Evolutionary conservation across 306 rosid species (phyloP).

Genomic region (Pachyrhizus erosus): DNA sequence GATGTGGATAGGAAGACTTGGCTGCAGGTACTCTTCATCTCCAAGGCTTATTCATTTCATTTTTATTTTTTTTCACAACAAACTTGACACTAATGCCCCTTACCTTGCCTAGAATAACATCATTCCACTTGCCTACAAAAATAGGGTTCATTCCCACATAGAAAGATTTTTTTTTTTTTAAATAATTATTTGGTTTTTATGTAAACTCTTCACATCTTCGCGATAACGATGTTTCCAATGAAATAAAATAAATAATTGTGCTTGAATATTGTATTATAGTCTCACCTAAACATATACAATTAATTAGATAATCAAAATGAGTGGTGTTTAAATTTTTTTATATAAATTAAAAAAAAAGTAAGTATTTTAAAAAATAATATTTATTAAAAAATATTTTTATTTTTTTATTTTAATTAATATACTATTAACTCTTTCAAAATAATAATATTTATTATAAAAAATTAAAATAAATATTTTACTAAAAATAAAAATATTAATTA

Average conservation of each 20-base stretch:
- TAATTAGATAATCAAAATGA: too few relatives aligned
- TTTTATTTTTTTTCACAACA: not conserved
- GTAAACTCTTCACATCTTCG: not conserved
- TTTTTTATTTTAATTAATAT: too few relatives aligned
- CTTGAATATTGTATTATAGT: not conserved
- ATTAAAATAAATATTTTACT: too few relatives aligned
- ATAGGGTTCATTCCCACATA: not conserved
- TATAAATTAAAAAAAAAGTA: too few relatives aligned
- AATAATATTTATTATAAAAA: too few relatives aligned
- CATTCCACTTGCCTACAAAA: not conserved
- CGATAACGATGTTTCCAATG: not conserved
- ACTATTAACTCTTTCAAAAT: too few relatives aligned
- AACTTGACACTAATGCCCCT: not conserved
- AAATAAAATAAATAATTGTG: not conserved
- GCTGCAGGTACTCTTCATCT: conserved; percentile 53
- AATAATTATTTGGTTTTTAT: not conserved
- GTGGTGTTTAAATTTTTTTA: too few relatives aligned
- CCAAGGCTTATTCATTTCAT: not conserved
- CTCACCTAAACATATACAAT: not conserved
- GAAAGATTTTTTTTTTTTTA: not conserved
- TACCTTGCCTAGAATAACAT: not conserved
- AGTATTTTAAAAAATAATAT: too few relatives aligned
- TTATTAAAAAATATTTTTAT: too few relatives aligned
- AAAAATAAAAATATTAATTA: too few relatives aligned
- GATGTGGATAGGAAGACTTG: conserved; percentile 49